phyloP scores from a whole-genome alignment of 352 stramenopile genomes.

The Achlya hypogyna region DNA sequence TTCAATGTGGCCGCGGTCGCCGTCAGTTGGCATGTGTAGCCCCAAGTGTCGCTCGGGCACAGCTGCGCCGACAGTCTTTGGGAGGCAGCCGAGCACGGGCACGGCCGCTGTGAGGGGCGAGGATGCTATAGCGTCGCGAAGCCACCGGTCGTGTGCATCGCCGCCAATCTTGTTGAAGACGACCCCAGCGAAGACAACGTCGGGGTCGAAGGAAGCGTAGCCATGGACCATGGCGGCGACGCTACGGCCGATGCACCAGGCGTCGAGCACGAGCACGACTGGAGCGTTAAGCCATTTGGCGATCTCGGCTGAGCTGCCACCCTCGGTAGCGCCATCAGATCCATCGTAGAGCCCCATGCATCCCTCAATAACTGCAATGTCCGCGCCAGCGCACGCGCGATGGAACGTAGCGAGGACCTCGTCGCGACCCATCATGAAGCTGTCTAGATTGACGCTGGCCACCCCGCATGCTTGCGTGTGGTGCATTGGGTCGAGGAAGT shows the following conservation, averaged over 20 bases:
- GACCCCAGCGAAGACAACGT: conserved; percentile 19
- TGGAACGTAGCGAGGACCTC: not conserved
- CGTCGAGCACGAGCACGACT: conserved; percentile 24
- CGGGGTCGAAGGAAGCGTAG: conserved; percentile 21
- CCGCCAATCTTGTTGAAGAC: conserved; percentile 23
- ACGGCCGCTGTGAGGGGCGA: not conserved
- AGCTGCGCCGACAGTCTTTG: not conserved
- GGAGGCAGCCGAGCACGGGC: conserved; percentile 12
- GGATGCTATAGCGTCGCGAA: conserved; percentile 14
- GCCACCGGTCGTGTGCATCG: conserved; percentile 14
- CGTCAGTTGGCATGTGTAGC: conserved; percentile 20
- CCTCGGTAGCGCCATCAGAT: not conserved
- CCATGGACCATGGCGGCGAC: conserved; percentile 24
- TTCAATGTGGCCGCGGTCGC: not conserved
- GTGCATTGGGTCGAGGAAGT: conserved; percentile 20
- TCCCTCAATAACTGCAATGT: conserved; percentile 15
- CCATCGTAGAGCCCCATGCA: conserved; percentile 19
- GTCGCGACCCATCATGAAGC: conserved; percentile 16
- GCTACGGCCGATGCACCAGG: conserved; percentile 14
- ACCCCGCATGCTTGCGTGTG: conserved; percentile 12
- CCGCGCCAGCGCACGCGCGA: not conserved
- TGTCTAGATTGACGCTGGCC: conserved; percentile 13
- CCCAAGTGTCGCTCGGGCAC: conserved; percentile 27
- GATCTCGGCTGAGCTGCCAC: conserved; percentile 18
- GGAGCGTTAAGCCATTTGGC: conserved; percentile 18